phyloP scores from a whole-genome alignment of 805 yeast species.

The Metschnikowia koreensis region DNA sequence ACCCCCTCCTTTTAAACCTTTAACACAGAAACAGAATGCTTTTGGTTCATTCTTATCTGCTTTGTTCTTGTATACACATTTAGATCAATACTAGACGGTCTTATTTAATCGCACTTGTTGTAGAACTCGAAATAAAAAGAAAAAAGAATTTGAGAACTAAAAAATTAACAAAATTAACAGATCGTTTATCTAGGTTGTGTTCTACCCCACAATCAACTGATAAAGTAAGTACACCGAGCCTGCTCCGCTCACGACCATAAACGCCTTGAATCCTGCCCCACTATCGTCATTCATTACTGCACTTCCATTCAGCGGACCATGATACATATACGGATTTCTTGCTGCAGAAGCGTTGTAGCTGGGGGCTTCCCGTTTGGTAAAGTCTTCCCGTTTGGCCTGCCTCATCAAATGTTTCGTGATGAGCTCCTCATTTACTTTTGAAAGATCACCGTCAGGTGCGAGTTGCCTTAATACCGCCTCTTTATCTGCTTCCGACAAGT shows the following conservation, averaged over 20 bases:
- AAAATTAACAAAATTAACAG: no score
- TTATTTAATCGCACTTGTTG: neutral
- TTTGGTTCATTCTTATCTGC: conserved; percentile 5
- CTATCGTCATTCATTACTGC: conserved; percentile 13
- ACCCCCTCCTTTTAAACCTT: neutral
- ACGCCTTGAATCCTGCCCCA: conserved; percentile 20
- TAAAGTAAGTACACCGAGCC: conserved; percentile 31
- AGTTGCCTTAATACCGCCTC: conserved; percentile 34
- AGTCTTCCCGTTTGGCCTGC: conserved; percentile 26
- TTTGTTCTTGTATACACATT: conserved; percentile 1
- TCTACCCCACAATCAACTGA: conserved; percentile 11
- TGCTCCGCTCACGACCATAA: conserved; percentile 32
- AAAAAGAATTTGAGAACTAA: no score
- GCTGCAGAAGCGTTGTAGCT: neutral
- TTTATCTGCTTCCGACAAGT: conserved; percentile 29
- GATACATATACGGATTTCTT: conserved; percentile 34
- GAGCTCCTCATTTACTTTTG: conserved; percentile 38
- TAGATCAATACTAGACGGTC: conserved; percentile 5
- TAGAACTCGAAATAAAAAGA: neutral
- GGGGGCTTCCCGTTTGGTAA: conserved; percentile 4
- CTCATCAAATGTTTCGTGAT: conserved; percentile 43
- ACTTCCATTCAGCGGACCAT: conserved; percentile 26
- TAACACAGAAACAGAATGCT: conserved; percentile 3
- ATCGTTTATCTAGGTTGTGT: neutral
- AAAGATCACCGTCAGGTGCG: conserved; percentile 30